A percentile compares a stretch with the other conserved stretches of the same genome.
Evolutionary conservation across 2,329 filamentous ascomycete genomes (phyloP).

Genomic region (Beauveria brongniartii): DNA sequence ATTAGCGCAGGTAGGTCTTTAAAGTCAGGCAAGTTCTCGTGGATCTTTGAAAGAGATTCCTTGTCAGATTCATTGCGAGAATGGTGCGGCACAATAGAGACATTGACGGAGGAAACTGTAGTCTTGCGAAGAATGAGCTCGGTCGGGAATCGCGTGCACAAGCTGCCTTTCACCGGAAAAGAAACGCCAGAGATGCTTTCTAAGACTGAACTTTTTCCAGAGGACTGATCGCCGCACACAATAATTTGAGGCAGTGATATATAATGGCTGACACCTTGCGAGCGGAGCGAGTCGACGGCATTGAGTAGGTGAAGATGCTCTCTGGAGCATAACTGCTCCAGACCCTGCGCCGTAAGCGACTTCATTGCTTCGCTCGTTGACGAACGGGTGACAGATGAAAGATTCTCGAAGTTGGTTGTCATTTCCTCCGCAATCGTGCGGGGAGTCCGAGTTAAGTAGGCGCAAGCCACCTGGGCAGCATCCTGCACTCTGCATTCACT

Average conservation of each 20-base stretch:
- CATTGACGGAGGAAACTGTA: slow-evolving; percentile 13
- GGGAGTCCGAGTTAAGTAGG: background rate
- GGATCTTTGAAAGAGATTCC: background rate
- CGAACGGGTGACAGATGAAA: background rate
- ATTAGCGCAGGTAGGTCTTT: slow-evolving; percentile 37
- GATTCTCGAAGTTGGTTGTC: background rate
- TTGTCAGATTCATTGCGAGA: slow-evolving; percentile 1
- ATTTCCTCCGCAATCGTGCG: background rate
- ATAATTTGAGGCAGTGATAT: slow-evolving; percentile 39
- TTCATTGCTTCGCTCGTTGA: background rate
- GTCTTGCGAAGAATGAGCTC: slow-evolving; percentile 39
- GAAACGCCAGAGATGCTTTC: slow-evolving; percentile 47
- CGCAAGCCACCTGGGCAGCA: background rate
- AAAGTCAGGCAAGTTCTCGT: slow-evolving; percentile 23
- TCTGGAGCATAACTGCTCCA: slow-evolving; percentile 2
- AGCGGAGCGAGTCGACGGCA: slow-evolving; percentile 27
- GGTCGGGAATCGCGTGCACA: slow-evolving; percentile 49
- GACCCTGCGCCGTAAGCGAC: background rate
- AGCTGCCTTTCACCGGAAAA: slow-evolving; percentile 42
- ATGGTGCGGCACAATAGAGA: slow-evolving; percentile 17
- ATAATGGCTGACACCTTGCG: slow-evolving; percentile 26
- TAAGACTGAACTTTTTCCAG: slow-evolving; percentile 49
- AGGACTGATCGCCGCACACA: slow-evolving; percentile 47
- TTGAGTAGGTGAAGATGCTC: slow-evolving; percentile 24
- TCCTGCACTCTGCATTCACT: background rate